Evolutionary conservation across 176 grass and related monocot species (phyloP), one percentile per base, ranked within the genome.

Genomic region (Oryza longistaminata): DNA sequence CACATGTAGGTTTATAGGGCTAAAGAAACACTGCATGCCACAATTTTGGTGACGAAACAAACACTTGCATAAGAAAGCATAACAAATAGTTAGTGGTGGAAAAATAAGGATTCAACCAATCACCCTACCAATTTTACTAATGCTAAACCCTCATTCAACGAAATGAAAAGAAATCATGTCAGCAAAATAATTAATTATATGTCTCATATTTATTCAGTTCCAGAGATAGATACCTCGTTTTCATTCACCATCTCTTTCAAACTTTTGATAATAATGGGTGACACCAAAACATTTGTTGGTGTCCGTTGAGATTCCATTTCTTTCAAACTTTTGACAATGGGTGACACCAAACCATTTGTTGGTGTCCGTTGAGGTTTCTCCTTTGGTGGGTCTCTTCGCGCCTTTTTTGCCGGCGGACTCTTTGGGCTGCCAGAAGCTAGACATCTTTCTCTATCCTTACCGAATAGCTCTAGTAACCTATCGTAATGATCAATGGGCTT

Each of bases 401-500:
- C 79, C 62, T 74, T 90, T 87, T 87, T 90, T 66, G 78, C 82
- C 0, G 5, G 11, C 1, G 60, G 17, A 24, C 27, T 13, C 24
- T 87, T 87, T 64, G 76, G 37, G 74, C 42, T 87, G 6, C 64
- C 75, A 7, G 24, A 16, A 40, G 16, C 70, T 3, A 13, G 29
- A 64, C 49, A 50, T 78, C 78, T 83, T 74, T 68, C 89, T 68
- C 80, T 90, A 34, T 87, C 80, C 62, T 87, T 90, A 79, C 89
- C 80, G 80, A 80, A 90, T 8, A 90, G 58, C 49, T 75, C 64
- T 71, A 83, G 21, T 75, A 90, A 70, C 50, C 31, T 87, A 70
- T 87, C 85, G 25, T 90, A 87, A 75, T 87, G 84, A 15, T 90
- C 29, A 53, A 90, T 90, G 7, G 88, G 87, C 84, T 90, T 90